phyloP scores from a whole-genome alignment of 177 flowering plant genomes.

The Vitis hybrid region DNA sequence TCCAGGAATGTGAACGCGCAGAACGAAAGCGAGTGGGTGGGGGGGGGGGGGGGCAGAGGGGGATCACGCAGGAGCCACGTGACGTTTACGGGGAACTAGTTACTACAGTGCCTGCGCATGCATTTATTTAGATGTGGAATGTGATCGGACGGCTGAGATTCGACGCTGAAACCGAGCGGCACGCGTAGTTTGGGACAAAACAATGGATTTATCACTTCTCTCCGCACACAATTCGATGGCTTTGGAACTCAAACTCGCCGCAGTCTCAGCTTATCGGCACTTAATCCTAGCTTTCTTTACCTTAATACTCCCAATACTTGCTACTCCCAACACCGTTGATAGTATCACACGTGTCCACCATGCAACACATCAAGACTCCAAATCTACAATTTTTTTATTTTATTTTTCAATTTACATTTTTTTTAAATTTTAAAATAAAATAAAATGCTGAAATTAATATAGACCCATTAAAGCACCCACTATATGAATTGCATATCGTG shows the following conservation, averaged over 20 bases:
- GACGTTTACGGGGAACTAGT: neutral
- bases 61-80: neutral
- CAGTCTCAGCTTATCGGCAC: slow-evolving; percentile 5
- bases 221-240: slow-evolving; percentile 16
- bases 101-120: neutral
- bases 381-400: no score
- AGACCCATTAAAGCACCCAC: no score
- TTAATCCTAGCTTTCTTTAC: neutral
- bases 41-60: no score
- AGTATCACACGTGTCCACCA: neutral
- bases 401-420: no score
- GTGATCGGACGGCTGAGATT: slow-evolving; percentile 14
- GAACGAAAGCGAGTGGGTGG: no score
- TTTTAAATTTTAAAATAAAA: no score
- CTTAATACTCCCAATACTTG: neutral
- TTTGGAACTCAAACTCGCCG: slow-evolving; percentile 28
- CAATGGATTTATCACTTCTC: no score
- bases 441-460: no score
- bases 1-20: no score
- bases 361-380: neutral
- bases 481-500: no score
- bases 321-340: neutral
- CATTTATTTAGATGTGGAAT: neutral
- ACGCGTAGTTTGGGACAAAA: slow-evolving; percentile 14
- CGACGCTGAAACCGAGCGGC: slow-evolving; percentile 25